Evolutionary conservation across 164 flowering plant species (phyloP), one percentile per base, ranked within the genome.

Genomic region (Buxus sempervirens): DNA sequence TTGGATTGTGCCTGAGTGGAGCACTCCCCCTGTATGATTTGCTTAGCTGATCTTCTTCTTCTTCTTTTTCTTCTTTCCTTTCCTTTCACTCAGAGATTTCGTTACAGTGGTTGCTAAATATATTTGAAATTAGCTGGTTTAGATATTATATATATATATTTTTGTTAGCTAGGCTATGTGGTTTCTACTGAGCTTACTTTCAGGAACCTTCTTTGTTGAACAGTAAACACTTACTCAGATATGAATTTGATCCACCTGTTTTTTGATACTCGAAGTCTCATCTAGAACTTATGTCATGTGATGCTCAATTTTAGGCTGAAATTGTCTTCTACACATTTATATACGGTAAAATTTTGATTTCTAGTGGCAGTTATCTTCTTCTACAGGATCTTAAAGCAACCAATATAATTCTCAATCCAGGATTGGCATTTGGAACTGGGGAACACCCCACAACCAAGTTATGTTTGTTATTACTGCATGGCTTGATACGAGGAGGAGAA

Each of bases 361-460:
- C 14, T 32, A 32, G 38, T 3, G 38, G 38, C 38, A 32, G 38
- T 54, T 20, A n/a, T 58, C 28, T 65, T 28, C 14, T 77, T 24
- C 55, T 72, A 61, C 81, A 94, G 97, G 90, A 84, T 77, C 67
- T 24, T 58, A 76, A 82, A 62, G 98, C 96, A 69, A 84, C 76
- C 64, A 94, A 91, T 73, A 85, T 94, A 67, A 77, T 87, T 75
- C 79, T 94, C 26, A 86, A 94, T 77, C 97, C 98, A 68, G 98
- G 98, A 73, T 76, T 88, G 78, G 96, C 98, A 75, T 94, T 94
- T 83, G 98, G 98, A 79, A 94, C 95, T 54, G 96, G 98, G 62
- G 97, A 94, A 61, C 98, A 94, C 62, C 89, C 97, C 22, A 91
- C 97, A 23, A 94, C 98, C 48, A 90, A 80, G 74, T 66, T 91